A percentile compares a stretch with the other conserved stretches of the same genome.
phyloP scores from a whole-genome alignment of 2,329 filamentous ascomycete species.

The Emergomyces orientalis region DNA sequence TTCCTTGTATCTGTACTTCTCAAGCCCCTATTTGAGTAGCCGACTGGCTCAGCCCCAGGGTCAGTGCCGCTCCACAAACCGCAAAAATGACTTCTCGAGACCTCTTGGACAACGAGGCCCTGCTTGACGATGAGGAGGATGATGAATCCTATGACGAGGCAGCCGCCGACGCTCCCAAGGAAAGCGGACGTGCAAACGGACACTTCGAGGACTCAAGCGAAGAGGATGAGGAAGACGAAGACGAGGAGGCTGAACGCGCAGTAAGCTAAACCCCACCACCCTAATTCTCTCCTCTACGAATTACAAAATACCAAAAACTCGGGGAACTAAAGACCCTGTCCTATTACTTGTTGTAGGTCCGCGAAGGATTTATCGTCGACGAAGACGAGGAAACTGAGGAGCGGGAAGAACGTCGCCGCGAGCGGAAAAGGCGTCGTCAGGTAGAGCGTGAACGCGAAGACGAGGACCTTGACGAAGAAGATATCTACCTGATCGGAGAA shows the following conservation, averaged over 20 bases:
- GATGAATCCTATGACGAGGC: slow-evolving; percentile 74
- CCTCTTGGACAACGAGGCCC: slow-evolving; percentile 74
- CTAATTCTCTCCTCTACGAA: not conserved
- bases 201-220: slow-evolving; percentile 75
- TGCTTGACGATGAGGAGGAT: slow-evolving; percentile 75
- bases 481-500: slow-evolving; percentile 88
- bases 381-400: slow-evolving; percentile 75
- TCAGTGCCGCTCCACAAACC: not conserved
- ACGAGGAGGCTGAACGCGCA: slow-evolving; percentile 71
- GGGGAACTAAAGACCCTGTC: not conserved
- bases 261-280: slow-evolving; percentile 39
- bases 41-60: not conserved
- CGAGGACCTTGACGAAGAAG: slow-evolving; percentile 80
- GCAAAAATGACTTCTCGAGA: slow-evolving; percentile 50
- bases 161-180: slow-evolving; percentile 39
- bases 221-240: slow-evolving; percentile 86
- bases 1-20: not conserved
- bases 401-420: slow-evolving; percentile 50
- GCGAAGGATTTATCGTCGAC: slow-evolving; percentile 92
- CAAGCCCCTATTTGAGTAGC: not conserved
- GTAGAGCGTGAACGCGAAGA: slow-evolving; percentile 76
- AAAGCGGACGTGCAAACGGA: slow-evolving; percentile 33
- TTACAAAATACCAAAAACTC: too few relatives aligned
- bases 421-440: slow-evolving; percentile 66
- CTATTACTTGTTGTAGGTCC: slow-evolving; percentile 50